Conservation (phyloP, 371 early-diverging fungal species). For the Mortierella sp. region DNA sequence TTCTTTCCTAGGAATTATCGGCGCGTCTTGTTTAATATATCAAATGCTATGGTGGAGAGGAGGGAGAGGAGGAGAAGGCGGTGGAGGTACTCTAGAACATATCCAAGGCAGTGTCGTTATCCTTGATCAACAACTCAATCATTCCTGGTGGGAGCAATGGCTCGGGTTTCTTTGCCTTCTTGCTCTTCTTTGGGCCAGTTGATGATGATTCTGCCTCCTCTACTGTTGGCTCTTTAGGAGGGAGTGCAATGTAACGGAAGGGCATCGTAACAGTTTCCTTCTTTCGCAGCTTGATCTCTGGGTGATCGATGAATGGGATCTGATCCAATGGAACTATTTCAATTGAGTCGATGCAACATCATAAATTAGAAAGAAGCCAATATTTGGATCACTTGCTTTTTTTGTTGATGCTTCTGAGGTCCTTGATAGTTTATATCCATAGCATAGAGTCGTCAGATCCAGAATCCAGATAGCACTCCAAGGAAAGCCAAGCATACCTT, state of each 20-base stretch:
- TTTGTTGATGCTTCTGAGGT: neutral
- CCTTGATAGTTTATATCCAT: too few relatives aligned
- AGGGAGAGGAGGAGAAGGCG: too few relatives aligned
- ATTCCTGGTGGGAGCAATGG: constrained; percentile 85
- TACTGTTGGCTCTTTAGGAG: constrained; percentile 53
- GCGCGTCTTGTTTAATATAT: neutral
- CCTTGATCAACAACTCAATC: constrained; percentile 79
- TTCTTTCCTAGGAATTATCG: neutral
- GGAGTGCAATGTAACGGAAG: constrained; percentile 72
- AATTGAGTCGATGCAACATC: neutral
- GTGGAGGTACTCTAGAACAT: constrained; percentile 22
- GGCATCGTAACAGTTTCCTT: constrained; percentile 84
- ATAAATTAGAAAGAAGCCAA: neutral
- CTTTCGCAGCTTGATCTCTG: constrained; percentile 78
- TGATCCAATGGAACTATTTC: constrained; percentile 69
- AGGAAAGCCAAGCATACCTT: constrained; percentile 54
- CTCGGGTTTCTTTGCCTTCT: constrained; percentile 65
- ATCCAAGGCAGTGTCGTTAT: constrained; percentile 76
- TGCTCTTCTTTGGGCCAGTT: constrained; percentile 47
- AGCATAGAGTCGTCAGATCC: neutral
- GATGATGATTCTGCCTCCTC: constrained; percentile 59
- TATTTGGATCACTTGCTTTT: neutral
- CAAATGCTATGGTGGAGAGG: too few relatives aligned
- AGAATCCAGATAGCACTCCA: neutral
- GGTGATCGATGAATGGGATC: constrained; percentile 80